Evolutionary conservation across 2,329 filamentous ascomycete species (phyloP).

Genomic region (Xylaria polymorpha): DNA sequence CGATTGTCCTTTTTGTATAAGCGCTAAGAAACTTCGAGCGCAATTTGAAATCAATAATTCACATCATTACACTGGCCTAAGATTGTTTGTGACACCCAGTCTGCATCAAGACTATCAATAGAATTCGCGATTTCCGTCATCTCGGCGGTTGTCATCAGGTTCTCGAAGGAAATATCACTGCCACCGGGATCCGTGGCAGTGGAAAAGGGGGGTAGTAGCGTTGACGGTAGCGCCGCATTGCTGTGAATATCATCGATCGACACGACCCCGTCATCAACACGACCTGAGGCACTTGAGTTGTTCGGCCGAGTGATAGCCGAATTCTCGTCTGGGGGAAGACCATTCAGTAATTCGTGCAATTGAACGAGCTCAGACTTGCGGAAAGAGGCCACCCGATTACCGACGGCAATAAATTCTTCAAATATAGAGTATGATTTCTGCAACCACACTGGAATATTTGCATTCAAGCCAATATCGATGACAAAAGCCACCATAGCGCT

Average conservation of each 20-base stretch:
- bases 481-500: conserved; percentile 16
- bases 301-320: neutral
- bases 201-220: conserved; percentile 12
- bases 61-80: neutral
- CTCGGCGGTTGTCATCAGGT: conserved; percentile 10
- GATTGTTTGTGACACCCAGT: conserved; percentile 15
- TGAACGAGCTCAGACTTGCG: conserved; percentile 14
- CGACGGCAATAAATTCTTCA: conserved; percentile 15
- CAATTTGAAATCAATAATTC: neutral
- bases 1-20: neutral
- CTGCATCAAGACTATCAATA: conserved; percentile 12
- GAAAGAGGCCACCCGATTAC: conserved; percentile 13
- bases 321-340: neutral
- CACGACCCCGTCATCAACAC: conserved; percentile 1
- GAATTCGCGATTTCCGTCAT: conserved; percentile 18
- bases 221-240: neutral
- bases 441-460: conserved; percentile 3
- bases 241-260: conserved; percentile 10
- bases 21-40: neutral
- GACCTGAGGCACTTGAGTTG: neutral
- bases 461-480: conserved; percentile 10
- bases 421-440: conserved; percentile 17
- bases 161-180: conserved; percentile 16
- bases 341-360: conserved; percentile 13
- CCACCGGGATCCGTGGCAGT: neutral